A percentile compares a stretch with the other conserved stretches of the same genome.
These are phyloP conservation scores for Orbilia oligospora DNA, from an alignment of 2,329 filamentous ascomycete species.

Conservation along the genomic window DNA sequence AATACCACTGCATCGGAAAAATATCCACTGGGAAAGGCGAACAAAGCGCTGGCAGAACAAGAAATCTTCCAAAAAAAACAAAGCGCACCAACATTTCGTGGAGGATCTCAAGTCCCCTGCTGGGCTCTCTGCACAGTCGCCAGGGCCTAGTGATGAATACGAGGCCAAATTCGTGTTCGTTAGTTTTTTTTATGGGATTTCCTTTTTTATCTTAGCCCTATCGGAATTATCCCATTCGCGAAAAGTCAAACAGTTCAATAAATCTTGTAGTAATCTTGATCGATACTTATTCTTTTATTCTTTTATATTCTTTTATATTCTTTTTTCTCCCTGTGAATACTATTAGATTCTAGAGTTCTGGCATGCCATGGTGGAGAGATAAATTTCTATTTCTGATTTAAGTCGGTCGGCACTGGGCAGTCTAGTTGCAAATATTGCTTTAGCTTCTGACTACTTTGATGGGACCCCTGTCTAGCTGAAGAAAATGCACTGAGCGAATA, in stretches of 20 bases:
- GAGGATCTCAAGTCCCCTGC: background rate
- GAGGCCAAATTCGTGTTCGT: constrained; percentile 30
- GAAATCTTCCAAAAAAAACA: constrained; percentile 33
- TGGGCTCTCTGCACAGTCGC: constrained; percentile 8
- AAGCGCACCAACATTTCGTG: background rate
- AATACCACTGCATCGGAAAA: constrained; percentile 55
- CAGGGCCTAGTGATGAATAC: constrained; percentile 34
- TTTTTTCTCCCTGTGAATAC: too few relatives aligned
- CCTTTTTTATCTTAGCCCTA: constrained; percentile 42
- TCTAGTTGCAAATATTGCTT: constrained; percentile 31
- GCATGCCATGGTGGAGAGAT: constrained; percentile 22
- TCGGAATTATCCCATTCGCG: background rate
- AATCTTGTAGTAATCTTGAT: too few relatives aligned
- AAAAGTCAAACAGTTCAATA: constrained; percentile 1
- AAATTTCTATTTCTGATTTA: constrained; percentile 19
- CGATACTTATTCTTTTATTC: background rate
- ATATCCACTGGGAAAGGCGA: constrained; percentile 46
- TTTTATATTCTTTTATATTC: background rate
- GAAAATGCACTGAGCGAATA: constrained; percentile 51
- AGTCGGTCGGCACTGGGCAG: background rate
- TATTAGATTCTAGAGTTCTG: background rate
- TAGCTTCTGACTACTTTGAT: constrained; percentile 25
- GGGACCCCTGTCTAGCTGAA: constrained; percentile 50
- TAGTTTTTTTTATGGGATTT: constrained; percentile 28
- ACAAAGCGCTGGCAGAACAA: constrained; percentile 58